Evolutionary conservation across 2,329 filamentous ascomycete species (phyloP).

Genomic region (Orbilia ellipsospora): DNA sequence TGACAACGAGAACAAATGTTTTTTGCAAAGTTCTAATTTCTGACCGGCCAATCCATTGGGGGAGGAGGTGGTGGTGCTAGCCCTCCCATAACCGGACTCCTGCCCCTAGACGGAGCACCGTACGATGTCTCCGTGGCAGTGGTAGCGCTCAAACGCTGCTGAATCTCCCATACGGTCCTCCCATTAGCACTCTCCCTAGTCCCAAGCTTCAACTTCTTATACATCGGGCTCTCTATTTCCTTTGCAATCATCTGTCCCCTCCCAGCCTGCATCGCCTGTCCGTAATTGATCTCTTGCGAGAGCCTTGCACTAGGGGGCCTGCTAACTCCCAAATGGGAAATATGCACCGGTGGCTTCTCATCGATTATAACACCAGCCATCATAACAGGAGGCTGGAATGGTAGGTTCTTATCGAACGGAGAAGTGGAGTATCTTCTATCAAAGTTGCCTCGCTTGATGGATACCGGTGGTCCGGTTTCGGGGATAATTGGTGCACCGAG

Average conservation of each 20-base stretch:
- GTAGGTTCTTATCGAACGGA: slow-evolving; percentile 43
- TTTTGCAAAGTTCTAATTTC: slow-evolving; percentile 1
- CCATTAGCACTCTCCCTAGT: slow-evolving; percentile 56
- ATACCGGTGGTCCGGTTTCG: slow-evolving; percentile 44
- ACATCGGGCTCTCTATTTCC: slow-evolving; percentile 55
- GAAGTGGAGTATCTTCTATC: slow-evolving; percentile 44
- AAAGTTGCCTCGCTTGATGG: slow-evolving; percentile 28
- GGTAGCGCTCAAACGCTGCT: slow-evolving; percentile 24
- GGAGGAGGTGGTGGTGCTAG: slow-evolving; percentile 26
- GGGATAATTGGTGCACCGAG: slow-evolving; percentile 55
- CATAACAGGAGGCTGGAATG: slow-evolving; percentile 32
- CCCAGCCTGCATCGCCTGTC: background rate
- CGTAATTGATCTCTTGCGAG: slow-evolving; percentile 13
- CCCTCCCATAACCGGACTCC: slow-evolving; percentile 18
- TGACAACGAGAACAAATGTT: background rate
- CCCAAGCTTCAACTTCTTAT: slow-evolving; percentile 55
- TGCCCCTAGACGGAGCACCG: slow-evolving; percentile 19
- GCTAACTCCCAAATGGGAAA: slow-evolving; percentile 4
- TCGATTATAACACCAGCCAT: background rate
- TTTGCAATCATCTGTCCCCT: slow-evolving; percentile 22
- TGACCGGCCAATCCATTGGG: slow-evolving; percentile 26
- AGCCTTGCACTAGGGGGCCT: slow-evolving; percentile 14
- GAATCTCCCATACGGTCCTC: slow-evolving; percentile 56
- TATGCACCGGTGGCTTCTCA: slow-evolving; percentile 20
- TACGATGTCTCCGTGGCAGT: slow-evolving; percentile 25